phyloP scores from a whole-genome alignment of 2,329 filamentous ascomycete genomes.

The Graphilbum fragrans region DNA sequence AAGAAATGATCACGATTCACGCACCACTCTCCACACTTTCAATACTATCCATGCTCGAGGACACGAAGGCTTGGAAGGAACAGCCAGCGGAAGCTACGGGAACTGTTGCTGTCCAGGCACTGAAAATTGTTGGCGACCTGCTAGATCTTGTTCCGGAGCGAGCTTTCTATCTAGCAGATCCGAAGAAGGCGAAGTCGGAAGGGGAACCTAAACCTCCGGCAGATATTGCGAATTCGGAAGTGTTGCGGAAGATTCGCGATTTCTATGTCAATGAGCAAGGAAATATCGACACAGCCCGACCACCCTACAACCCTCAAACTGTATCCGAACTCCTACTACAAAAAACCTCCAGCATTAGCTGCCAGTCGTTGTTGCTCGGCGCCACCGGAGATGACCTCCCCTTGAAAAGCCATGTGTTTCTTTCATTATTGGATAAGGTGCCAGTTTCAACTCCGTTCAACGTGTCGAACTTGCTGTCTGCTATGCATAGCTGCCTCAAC shows the following conservation, averaged over 20 bases:
- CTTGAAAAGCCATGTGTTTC: conserved; percentile 46
- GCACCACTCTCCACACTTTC: conserved; percentile 66
- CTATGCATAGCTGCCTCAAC: conserved; percentile 36
- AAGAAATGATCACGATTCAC: conserved; percentile 86
- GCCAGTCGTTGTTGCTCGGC: conserved; percentile 29
- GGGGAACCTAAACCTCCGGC: conserved; percentile 15
- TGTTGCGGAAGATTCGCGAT: conserved; percentile 46
- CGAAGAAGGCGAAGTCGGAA: conserved; percentile 7
- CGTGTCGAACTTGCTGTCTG: conserved; percentile 33
- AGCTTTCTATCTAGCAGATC: conserved; percentile 35
- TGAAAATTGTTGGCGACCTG: conserved; percentile 41
- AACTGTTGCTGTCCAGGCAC: conserved; percentile 18
- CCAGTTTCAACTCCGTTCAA: conserved; percentile 32
- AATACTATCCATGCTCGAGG: conserved; percentile 46
- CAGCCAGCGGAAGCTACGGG: neutral
- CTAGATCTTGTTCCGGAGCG: conserved; percentile 53
- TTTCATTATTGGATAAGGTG: conserved; percentile 42
- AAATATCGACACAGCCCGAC: conserved; percentile 48
- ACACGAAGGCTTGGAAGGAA: conserved; percentile 27
- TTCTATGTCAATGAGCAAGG: conserved; percentile 64
- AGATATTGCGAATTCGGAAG: conserved; percentile 28
- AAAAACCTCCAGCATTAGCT: conserved; percentile 42
- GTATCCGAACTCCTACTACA: conserved; percentile 52
- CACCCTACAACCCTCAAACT: conserved; percentile 44
- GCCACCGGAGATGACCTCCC: conserved; percentile 35